Evolutionary conservation across 768 basidiomycete species (phyloP).

Genomic region (Lentinula aciculospora): DNA sequence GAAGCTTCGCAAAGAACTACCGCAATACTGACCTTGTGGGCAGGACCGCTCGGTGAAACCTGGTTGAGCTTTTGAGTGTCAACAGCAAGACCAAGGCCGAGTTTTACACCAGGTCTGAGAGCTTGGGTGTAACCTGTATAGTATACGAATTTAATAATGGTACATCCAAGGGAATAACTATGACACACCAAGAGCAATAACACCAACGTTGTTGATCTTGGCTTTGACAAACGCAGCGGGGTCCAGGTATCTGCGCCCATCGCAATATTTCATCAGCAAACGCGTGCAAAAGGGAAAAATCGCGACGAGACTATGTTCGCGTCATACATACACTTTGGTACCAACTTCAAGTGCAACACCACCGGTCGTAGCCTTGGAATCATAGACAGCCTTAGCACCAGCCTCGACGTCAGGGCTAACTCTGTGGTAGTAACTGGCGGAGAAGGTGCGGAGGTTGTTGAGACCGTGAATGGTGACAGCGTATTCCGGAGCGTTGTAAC

Average conservation of each 20-base stretch:
- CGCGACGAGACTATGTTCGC: background rate
- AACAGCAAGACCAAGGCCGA: constrained; percentile 89
- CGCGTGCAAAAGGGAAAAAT: background rate
- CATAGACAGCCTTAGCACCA: constrained; percentile 94
- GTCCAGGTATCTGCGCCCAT: constrained; percentile 63
- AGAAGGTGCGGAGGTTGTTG: constrained; percentile 90
- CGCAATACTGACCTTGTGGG: constrained; percentile 59
- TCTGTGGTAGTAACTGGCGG: constrained; percentile 97
- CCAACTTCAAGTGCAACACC: constrained; percentile 93
- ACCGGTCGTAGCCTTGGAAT: constrained; percentile 83
- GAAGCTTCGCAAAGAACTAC: background rate
- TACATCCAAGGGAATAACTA: background rate
- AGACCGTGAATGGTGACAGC: constrained; percentile 92
- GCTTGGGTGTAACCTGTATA: constrained; percentile 79
- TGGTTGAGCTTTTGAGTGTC: constrained; percentile 93
- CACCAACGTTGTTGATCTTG: constrained; percentile 96
- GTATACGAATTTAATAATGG: constrained; percentile 9
- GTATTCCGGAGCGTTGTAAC: constrained; percentile 95
- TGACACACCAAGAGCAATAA: constrained; percentile 71
- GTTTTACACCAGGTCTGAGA: constrained; percentile 90
- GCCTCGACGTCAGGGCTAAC: constrained; percentile 90
- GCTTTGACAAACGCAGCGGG: constrained; percentile 91
- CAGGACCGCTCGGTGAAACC: constrained; percentile 50
- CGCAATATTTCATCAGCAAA: background rate
- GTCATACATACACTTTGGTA: constrained; percentile 76